Conservation (phyloP, 1,139 yeast genomes). For the Arxiozyma telluris region DNA sequence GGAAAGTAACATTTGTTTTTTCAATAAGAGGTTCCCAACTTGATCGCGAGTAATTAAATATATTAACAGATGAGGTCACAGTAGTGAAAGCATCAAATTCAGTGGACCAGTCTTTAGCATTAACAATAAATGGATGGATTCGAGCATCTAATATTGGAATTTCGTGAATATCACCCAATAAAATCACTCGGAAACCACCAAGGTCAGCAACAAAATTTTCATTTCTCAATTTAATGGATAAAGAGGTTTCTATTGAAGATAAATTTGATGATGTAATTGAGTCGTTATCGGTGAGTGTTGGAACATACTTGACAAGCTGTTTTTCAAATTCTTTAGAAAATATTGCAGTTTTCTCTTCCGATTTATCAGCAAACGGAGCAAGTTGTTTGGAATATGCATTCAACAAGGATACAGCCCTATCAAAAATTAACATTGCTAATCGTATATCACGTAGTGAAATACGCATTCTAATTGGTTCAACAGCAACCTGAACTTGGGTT, state of each 20-base stretch:
- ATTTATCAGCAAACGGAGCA: constrained; percentile 8
- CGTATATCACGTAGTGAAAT: constrained; percentile 81
- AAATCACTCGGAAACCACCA: constrained; percentile 77
- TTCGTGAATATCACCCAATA: constrained; percentile 91
- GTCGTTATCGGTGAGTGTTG: constrained; percentile 38
- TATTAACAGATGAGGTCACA: constrained; percentile 62
- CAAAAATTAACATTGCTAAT: constrained; percentile 64
- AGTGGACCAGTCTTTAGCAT: constrained; percentile 84
- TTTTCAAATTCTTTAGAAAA: constrained; percentile 56
- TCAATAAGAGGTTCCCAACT: constrained; percentile 96
- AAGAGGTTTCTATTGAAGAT: not conserved
- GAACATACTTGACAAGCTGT: constrained; percentile 54
- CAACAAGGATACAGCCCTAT: constrained; percentile 54
- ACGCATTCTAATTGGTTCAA: constrained; percentile 75
- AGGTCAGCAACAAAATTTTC: constrained; percentile 64
- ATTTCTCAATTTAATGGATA: constrained; percentile 43
- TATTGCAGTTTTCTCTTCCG: constrained; percentile 7
- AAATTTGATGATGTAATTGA: not conserved
- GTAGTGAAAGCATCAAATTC: constrained; percentile 67
- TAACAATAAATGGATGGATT: constrained; percentile 61
- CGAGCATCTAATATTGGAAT: constrained; percentile 81
- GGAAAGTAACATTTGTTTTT: constrained; percentile 75
- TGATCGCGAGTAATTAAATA: constrained; percentile 84
- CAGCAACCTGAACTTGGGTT: constrained; percentile 57
- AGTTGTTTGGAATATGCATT: constrained; percentile 13